Evolutionary conservation across 352 stramenopile genomes (phyloP).

Genomic region (Ophiocytium majus): DNA sequence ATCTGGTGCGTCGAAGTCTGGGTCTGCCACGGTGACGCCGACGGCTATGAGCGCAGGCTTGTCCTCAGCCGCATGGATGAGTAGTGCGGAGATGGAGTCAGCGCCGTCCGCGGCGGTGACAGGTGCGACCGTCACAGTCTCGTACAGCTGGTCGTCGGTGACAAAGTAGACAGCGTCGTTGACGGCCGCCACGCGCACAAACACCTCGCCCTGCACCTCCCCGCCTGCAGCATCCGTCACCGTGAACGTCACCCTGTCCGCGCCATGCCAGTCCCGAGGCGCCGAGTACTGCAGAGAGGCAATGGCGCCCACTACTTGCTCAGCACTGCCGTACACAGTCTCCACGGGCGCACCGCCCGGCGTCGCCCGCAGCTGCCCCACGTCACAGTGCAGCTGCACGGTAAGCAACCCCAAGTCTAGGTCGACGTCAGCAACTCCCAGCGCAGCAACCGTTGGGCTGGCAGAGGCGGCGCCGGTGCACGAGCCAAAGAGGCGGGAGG

Average conservation of each 20-base stretch:
- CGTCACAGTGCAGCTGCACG: too few relatives aligned
- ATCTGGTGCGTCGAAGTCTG: neutral
- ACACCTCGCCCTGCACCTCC: neutral
- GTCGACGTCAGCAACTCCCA: too few relatives aligned
- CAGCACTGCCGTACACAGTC: too few relatives aligned
- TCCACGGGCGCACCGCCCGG: too few relatives aligned
- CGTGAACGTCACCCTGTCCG: constrained; percentile 32
- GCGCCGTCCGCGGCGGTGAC: neutral
- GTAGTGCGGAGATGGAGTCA: neutral
- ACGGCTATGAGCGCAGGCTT: neutral
- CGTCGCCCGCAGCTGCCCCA: too few relatives aligned
- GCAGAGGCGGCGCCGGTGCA: too few relatives aligned
- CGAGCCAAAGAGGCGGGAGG: constrained; percentile 33
- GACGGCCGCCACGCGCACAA: constrained; percentile 37
- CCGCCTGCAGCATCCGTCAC: constrained; percentile 24
- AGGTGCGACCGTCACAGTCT: too few relatives aligned
- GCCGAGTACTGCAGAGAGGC: too few relatives aligned
- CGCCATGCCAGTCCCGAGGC: constrained; percentile 46
- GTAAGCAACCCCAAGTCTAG: too few relatives aligned
- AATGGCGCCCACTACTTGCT: too few relatives aligned
- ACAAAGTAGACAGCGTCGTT: constrained; percentile 32
- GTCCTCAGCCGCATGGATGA: constrained; percentile 28
- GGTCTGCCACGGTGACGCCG: neutral
- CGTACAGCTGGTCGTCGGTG: too few relatives aligned
- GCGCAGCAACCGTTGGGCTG: too few relatives aligned